Evolutionary conservation across 306 rosid species (phyloP), one percentile per base, ranked within the genome.

Genomic region (Fagus sylvatica): DNA sequence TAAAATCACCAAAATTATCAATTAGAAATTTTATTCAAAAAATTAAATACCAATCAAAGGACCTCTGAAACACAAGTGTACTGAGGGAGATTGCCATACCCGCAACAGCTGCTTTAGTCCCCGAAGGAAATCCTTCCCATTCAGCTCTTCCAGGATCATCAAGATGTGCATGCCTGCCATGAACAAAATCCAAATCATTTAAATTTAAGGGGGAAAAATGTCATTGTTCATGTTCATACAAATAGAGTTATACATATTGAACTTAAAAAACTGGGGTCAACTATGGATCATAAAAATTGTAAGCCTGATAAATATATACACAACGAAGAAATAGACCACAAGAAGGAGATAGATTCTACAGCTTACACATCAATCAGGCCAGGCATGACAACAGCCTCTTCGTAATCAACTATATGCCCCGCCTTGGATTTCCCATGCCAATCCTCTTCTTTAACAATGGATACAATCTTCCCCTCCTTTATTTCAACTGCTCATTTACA

Each of bases 61-160:
- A 46, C 70, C 9, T 54, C 6, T 1, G 33, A 53, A 75, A 53
- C 42, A 66, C 19, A 65, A 39, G 28, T 62, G 53, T 32, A 46
- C 56, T 28, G 39, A 79, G 65, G 76, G 73, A 54, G 46, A 73
- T 80, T 68, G 48, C 59, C 82, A 74, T 77, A 95, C 98, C 98
- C 77, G 98, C 98, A 77, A 98, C 98, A 36, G 98, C 98, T 73
- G 98, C 98, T 86, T 78, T 84, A 43, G 97, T 95, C 62, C 98
- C 97, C 0, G 96, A 88, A 54, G 84, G 88, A 91, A 95, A 95
- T 74, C 98, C 98, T 81, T 95, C 98, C 98, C 98, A 92, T 17
- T 92, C 96, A 67, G 88, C 66, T 86, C 97, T 89, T 73, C 98
- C 98, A 2, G 98, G 98, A 72, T 95, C 98, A 71, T 95, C 93